These are phyloP conservation scores for Naematelia aurantialba DNA, from an alignment of 768 basidiomycete genomes.

Conservation along the genomic window DNA sequence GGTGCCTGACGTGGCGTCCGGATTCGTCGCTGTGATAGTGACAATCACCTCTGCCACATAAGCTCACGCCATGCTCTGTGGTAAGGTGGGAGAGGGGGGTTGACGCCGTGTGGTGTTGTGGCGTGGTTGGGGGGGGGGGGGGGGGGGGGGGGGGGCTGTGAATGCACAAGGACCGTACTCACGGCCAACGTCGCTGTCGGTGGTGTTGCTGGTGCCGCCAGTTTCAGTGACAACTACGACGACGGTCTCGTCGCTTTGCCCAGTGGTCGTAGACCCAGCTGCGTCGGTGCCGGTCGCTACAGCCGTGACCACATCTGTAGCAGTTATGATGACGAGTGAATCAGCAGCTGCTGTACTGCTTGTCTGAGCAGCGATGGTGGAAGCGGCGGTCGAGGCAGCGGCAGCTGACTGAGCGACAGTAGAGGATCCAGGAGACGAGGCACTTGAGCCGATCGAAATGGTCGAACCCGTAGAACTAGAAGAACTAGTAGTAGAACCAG, in stretches of 20 bases:
- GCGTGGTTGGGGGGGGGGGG: too few species aligned
- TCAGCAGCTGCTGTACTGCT: not conserved
- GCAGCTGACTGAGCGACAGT: not conserved
- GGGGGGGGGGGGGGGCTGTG: too few species aligned
- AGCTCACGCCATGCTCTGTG: not conserved
- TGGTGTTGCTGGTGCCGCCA: not conserved
- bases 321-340: not conserved
- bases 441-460: not conserved
- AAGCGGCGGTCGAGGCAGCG: not conserved
- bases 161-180: too few species aligned
- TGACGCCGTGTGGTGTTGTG: too few species aligned
- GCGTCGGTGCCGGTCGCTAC: slow-evolving; percentile 4
- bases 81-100: not conserved
- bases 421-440: not conserved
- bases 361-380: not conserved
- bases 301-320: slow-evolving; percentile 3
- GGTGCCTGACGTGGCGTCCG: slow-evolving; percentile 6
- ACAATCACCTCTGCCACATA: slow-evolving; percentile 9
- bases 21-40: slow-evolving; percentile 13
- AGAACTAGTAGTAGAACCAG: not conserved
- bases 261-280: slow-evolving; percentile 6
- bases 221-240: slow-evolving; percentile 15
- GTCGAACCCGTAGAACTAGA: not conserved
- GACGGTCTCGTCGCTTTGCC: slow-evolving; percentile 8
- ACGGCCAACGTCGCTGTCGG: not conserved